phyloP scores from a whole-genome alignment of 129 eudicot species.

The Tagetes patula region DNA sequence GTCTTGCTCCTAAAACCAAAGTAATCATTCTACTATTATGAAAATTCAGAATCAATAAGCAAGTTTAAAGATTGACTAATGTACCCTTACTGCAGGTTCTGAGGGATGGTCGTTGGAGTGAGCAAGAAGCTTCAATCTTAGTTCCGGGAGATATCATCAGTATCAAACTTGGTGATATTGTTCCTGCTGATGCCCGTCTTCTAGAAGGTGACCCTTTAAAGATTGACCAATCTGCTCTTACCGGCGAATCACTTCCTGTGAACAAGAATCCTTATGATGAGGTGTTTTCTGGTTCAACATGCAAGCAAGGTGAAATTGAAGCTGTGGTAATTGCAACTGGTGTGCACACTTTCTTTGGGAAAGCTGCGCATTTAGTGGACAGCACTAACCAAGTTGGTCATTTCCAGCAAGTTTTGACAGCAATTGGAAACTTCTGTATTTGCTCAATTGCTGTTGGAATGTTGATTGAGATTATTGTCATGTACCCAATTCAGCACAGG shows the following conservation, averaged over 20 bases:
- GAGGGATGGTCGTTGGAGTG: slow-evolving; percentile 89
- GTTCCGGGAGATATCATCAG: slow-evolving; percentile 90
- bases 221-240: slow-evolving; percentile 85
- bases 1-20: slow-evolving; percentile 91
- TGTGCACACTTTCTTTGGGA: slow-evolving; percentile 87
- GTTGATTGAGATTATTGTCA: slow-evolving; percentile 70
- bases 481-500: slow-evolving; percentile 88
- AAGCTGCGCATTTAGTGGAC: slow-evolving; percentile 90
- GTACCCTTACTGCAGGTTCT: slow-evolving; percentile 43
- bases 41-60: neutral
- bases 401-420: slow-evolving; percentile 79
- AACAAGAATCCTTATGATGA: slow-evolving; percentile 74
- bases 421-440: slow-evolving; percentile 85
- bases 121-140: slow-evolving; percentile 76
- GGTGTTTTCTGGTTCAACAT: slow-evolving; percentile 87
- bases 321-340: slow-evolving; percentile 90
- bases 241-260: slow-evolving; percentile 87
- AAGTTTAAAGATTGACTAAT: neutral
- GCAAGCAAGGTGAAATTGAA: slow-evolving; percentile 88
- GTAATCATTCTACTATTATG: slow-evolving; percentile 27
- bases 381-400: slow-evolving; percentile 90
- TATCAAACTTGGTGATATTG: slow-evolving; percentile 73
- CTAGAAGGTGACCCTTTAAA: slow-evolving; percentile 87
- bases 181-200: slow-evolving; percentile 92
- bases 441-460: slow-evolving; percentile 86